phyloP scores from a whole-genome alignment of 2,329 filamentous ascomycete species.

The Aspergillus clavatus region DNA sequence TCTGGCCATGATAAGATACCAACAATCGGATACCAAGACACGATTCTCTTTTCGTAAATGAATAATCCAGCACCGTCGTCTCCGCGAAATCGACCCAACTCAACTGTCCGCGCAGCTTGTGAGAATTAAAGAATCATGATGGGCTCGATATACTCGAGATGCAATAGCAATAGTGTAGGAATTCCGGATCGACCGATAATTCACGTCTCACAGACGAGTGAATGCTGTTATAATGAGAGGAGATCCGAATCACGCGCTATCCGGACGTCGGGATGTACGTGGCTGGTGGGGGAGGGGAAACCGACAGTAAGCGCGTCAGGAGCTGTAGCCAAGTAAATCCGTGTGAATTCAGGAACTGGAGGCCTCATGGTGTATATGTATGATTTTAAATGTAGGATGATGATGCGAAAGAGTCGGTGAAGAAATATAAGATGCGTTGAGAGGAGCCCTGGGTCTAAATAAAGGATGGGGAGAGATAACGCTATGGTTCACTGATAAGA shows the following conservation, averaged over 20 bases:
- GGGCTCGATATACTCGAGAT: background rate
- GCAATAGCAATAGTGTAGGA: background rate
- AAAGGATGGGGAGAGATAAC: slow-evolving; percentile 4
- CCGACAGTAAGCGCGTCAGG: slow-evolving; percentile 13
- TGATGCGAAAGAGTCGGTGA: slow-evolving; percentile 17
- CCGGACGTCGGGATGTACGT: slow-evolving; percentile 1
- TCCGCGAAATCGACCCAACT: background rate
- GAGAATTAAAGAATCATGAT: background rate
- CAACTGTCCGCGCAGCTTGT: background rate
- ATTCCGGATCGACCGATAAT: no score
- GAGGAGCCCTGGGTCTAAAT: slow-evolving; percentile 1
- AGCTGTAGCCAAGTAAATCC: background rate
- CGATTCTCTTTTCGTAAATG: background rate
- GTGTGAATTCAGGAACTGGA: background rate
- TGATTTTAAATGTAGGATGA: slow-evolving; percentile 1
- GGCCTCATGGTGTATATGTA: background rate
- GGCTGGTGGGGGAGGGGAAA: slow-evolving; percentile 4
- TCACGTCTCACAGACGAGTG: no score
- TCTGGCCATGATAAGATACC: slow-evolving; percentile 25
- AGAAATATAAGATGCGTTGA: background rate
- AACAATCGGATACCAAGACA: background rate
- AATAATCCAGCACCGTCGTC: background rate
- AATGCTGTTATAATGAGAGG: background rate
- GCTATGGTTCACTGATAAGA: slow-evolving; percentile 8
- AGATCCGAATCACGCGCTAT: slow-evolving; percentile 13